phyloP scores from a whole-genome alignment of 1,284 basidiomycete genomes.

The Fistulina hepatica region DNA sequence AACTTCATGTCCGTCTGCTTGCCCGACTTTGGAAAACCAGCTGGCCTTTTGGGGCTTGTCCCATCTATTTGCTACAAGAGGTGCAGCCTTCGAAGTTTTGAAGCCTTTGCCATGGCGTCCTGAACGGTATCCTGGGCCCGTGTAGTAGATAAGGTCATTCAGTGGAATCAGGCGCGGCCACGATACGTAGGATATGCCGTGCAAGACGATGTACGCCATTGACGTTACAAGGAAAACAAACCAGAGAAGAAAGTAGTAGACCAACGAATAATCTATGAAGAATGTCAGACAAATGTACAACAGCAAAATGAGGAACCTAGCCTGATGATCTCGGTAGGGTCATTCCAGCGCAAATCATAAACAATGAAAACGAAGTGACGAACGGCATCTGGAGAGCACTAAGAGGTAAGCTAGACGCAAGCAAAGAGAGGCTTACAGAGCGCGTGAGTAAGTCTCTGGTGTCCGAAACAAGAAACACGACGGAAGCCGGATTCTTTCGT shows the following conservation, averaged over 20 bases:
- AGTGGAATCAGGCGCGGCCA: conserved; percentile 89
- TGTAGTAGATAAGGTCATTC: conserved; percentile 77
- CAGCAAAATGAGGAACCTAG: conserved; percentile 29
- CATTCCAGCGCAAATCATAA: conserved; percentile 79
- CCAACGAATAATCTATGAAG: conserved; percentile 59
- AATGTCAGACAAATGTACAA: conserved; percentile 5
- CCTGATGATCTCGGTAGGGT: conserved; percentile 78
- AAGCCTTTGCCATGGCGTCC: conserved; percentile 70
- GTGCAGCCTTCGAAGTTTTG: conserved; percentile 27
- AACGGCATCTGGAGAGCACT: conserved; percentile 66
- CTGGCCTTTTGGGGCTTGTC: too few species aligned
- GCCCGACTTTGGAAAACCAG: too few species aligned
- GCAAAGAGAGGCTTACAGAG: conserved; percentile 43
- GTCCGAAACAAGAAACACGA: conserved; percentile 66
- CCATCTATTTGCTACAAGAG: too few species aligned
- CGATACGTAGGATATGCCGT: conserved; percentile 83
- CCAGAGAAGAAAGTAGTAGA: conserved; percentile 77
- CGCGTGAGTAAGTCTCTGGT: conserved; percentile 71
- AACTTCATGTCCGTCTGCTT: too few species aligned
- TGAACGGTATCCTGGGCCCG: conserved; percentile 77
- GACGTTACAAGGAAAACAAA: conserved; percentile 51
- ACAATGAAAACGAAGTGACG: conserved; percentile 68
- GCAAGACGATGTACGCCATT: conserved; percentile 60
- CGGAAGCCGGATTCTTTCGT: conserved; percentile 52
- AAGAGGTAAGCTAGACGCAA: conserved; percentile 6